A percentile compares a stretch with the other conserved stretches of the same genome.
phyloP scores from a whole-genome alignment of 768 basidiomycete genomes.

The Lentinus brumalis region DNA sequence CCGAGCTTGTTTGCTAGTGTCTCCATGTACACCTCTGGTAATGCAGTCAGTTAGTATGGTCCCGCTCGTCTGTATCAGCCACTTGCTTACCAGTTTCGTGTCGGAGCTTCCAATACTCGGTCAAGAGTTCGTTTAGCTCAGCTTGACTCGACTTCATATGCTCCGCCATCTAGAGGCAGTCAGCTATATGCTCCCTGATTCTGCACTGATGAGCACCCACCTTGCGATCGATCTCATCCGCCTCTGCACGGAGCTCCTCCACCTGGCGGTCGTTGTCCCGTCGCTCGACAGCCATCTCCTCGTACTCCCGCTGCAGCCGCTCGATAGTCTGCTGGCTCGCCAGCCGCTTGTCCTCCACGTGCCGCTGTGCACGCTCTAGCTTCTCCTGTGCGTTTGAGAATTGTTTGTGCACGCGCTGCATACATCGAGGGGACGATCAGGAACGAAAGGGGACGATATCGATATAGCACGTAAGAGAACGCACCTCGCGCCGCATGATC shows the following conservation, averaged over 20 bases:
- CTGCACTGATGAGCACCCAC: constrained; percentile 35
- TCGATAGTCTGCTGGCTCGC: constrained; percentile 77
- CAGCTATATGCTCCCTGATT: background rate
- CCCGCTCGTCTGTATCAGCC: background rate
- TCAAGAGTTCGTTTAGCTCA: constrained; percentile 79
- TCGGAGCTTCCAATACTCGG: constrained; percentile 82
- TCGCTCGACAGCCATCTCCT: constrained; percentile 74
- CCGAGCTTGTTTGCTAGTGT: constrained; percentile 78
- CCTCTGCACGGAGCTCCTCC: constrained; percentile 73
- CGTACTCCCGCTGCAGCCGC: constrained; percentile 75
- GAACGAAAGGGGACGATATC: background rate
- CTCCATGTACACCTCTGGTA: constrained; percentile 82
- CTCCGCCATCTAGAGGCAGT: constrained; percentile 62
- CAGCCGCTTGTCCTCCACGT: constrained; percentile 77
- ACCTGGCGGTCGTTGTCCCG: constrained; percentile 78
- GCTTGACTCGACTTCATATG: constrained; percentile 73
- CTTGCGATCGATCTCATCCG: constrained; percentile 66
- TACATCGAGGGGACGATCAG: background rate
- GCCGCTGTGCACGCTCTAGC: constrained; percentile 74
- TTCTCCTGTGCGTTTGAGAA: constrained; percentile 81
- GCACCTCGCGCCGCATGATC: constrained; percentile 66
- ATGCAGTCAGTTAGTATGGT: background rate
- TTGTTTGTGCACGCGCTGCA: constrained; percentile 80
- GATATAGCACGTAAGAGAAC: constrained; percentile 12
- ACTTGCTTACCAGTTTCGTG: constrained; percentile 63